A percentile compares a stretch with the other conserved stretches of the same genome.
Evolutionary conservation across 371 early-diverging fungal species (phyloP).

Genomic region (Mucor irregularis): DNA sequence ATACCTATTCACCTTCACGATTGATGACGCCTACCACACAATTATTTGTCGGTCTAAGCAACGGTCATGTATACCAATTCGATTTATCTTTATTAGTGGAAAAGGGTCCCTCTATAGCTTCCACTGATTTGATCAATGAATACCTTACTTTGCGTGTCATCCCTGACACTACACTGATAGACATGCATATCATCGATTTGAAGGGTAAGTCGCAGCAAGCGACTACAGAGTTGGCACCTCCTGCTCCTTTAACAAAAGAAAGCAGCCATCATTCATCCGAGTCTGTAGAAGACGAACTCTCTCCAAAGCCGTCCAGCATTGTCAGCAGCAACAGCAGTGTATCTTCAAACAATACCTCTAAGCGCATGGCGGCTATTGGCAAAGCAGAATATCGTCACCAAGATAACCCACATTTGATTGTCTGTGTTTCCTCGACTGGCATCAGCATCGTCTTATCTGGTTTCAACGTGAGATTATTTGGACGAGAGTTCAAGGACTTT

Average conservation of each 20-base stretch:
- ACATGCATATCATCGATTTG: slow-evolving; percentile 28
- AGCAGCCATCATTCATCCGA: slow-evolving; percentile 3
- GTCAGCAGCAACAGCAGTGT: slow-evolving; percentile 6
- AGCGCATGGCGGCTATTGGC: slow-evolving; percentile 27
- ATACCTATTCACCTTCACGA: slow-evolving; percentile 23
- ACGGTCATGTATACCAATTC: slow-evolving; percentile 38
- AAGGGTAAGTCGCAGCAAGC: slow-evolving; percentile 16
- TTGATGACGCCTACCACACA: slow-evolving; percentile 17
- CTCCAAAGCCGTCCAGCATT: slow-evolving; percentile 3
- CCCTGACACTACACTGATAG: slow-evolving; percentile 3
- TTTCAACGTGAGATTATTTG: slow-evolving; percentile 34
- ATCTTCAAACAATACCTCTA: slow-evolving; percentile 3
- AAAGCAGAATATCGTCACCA: slow-evolving; percentile 35
- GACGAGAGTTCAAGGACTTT: slow-evolving; percentile 9
- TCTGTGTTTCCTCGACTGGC: slow-evolving; percentile 17
- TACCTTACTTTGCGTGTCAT: not conserved
- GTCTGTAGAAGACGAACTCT: not conserved
- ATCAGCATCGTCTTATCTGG: slow-evolving; percentile 28
- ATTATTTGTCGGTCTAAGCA: slow-evolving; percentile 30
- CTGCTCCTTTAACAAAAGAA: not conserved
- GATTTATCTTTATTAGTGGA: slow-evolving; percentile 13
- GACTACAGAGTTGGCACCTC: not conserved
- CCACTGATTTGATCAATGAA: slow-evolving; percentile 5
- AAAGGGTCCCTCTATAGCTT: slow-evolving; percentile 1
- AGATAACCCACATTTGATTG: slow-evolving; percentile 37